Percentiles rank a stretch among this genome's conserved stretches.
These are phyloP conservation scores for Pestalotiopsis sp. DNA, from an alignment of 2,329 filamentous ascomycete species.

Conservation along the genomic window DNA sequence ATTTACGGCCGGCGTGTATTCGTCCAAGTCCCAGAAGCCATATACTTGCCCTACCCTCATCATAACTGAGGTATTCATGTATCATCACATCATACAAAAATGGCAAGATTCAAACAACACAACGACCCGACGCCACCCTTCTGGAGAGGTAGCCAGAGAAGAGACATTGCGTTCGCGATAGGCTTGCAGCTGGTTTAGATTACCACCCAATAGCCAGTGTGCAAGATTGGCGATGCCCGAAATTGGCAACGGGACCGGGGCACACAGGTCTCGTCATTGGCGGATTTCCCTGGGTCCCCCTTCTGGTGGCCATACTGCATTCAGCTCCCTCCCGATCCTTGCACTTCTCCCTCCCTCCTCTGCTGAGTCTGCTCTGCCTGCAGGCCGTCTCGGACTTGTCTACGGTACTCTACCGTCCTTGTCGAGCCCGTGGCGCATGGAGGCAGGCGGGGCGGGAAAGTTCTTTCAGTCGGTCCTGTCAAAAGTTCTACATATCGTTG, in stretches of 20 bases:
- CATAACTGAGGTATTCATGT: neutral
- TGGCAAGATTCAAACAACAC: neutral
- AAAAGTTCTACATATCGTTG: neutral
- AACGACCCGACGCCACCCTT: neutral
- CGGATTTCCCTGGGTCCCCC: neutral
- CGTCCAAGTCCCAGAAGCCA: too few species aligned
- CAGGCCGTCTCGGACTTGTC: neutral
- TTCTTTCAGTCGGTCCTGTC: neutral
- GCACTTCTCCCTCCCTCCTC: neutral
- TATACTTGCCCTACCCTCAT: neutral
- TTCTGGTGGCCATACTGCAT: neutral
- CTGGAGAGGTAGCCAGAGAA: neutral
- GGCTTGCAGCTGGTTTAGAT: neutral
- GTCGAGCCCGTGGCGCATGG: neutral
- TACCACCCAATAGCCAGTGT: neutral
- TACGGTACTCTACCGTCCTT: neutral
- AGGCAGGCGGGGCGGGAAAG: neutral
- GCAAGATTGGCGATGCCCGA: constrained; percentile 2
- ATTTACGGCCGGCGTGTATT: neutral
- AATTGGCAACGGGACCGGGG: neutral
- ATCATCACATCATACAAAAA: neutral
- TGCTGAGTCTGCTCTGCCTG: neutral
- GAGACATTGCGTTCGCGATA: neutral
- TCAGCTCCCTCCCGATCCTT: constrained; percentile 3
- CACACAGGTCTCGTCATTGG: constrained; percentile 5